Evolutionary conservation across 768 basidiomycete genomes (phyloP).

Genomic region (Hypsizygus marmoreus): DNA sequence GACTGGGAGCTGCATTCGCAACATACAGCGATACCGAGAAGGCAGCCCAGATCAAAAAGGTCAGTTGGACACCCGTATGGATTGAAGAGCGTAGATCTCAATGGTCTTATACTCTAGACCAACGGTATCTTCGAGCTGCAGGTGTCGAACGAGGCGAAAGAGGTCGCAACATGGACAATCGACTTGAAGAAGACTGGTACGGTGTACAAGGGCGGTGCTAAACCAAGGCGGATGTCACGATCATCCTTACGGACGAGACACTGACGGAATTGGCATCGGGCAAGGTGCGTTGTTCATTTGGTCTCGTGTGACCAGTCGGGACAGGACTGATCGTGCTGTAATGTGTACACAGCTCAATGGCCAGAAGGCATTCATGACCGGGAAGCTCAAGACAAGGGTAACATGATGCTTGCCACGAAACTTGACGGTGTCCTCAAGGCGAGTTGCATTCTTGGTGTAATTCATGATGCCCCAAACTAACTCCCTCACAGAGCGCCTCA

Average conservation of each 20-base stretch:
- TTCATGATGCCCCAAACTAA: background rate
- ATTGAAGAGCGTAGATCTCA: too few relatives aligned
- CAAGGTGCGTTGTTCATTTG: constrained; percentile 48
- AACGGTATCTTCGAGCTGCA: constrained; percentile 88
- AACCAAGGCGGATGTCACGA: constrained; percentile 80
- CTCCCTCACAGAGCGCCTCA: constrained; percentile 29
- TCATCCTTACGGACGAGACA: constrained; percentile 77
- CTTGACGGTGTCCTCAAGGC: constrained; percentile 85
- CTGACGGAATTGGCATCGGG: constrained; percentile 71
- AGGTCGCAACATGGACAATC: constrained; percentile 85
- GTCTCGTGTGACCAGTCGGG: background rate
- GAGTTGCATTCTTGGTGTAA: constrained; percentile 13
- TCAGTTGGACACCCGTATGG: constrained; percentile 18
- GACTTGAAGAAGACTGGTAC: constrained; percentile 86
- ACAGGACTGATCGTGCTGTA: background rate
- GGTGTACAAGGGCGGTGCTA: constrained; percentile 72
- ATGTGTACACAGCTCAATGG: constrained; percentile 65
- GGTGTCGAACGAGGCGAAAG: constrained; percentile 70
- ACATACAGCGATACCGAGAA: constrained; percentile 62
- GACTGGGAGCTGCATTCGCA: constrained; percentile 53
- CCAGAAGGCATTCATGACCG: constrained; percentile 96
- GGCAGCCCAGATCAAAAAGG: constrained; percentile 76
- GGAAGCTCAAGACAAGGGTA: constrained; percentile 92
- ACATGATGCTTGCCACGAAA: constrained; percentile 94
- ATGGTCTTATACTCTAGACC: too few relatives aligned